Evolutionary conservation across 208 protist genomes (phyloP).

Genomic region (Crithidia fasciculata): DNA sequence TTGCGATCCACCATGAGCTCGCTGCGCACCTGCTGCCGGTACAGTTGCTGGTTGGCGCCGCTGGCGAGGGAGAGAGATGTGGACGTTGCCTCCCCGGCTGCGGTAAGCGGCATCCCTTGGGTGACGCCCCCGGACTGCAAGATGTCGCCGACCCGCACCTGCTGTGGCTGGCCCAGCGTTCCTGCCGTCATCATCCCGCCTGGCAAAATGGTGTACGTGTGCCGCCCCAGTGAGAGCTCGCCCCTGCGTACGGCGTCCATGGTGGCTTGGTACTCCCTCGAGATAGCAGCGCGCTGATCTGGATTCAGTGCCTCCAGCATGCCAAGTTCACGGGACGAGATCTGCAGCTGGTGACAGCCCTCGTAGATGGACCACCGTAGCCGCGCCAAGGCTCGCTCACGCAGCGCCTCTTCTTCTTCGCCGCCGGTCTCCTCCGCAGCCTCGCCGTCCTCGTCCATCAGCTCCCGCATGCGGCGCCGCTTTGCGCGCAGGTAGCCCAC

Average conservation of each 20-base stretch:
- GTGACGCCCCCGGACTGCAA: conserved; percentile 22
- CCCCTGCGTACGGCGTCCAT: conserved; percentile 75
- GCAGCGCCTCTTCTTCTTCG: conserved; percentile 85
- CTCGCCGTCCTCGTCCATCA: conserved; percentile 74
- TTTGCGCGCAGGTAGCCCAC: conserved; percentile 73
- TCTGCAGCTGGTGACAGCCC: conserved; percentile 79
- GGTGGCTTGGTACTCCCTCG: conserved; percentile 66
- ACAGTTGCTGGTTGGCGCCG: conserved; percentile 43
- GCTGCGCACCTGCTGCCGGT: conserved; percentile 72
- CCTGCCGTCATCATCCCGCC: conserved; percentile 75
- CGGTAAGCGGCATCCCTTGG: neutral
- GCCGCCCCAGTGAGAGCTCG: conserved; percentile 68
- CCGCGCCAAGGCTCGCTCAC: conserved; percentile 64
- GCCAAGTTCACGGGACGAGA: conserved; percentile 73
- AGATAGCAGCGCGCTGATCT: conserved; percentile 63
- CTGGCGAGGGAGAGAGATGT: conserved; percentile 15
- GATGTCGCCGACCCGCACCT: conserved; percentile 33
- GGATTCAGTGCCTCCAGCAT: conserved; percentile 73
- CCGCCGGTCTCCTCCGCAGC: conserved; percentile 58
- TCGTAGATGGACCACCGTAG: conserved; percentile 82
- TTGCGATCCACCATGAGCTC: conserved; percentile 86
- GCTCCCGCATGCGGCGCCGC: conserved; percentile 69
- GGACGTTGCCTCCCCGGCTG: neutral
- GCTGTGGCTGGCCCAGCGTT: conserved; percentile 52
- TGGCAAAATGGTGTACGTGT: conserved; percentile 90